Evolutionary conservation across 192 early-diverging fungal genomes (phyloP), one percentile per base, ranked within the genome.

Genomic region (Diversispora epigaea): DNA sequence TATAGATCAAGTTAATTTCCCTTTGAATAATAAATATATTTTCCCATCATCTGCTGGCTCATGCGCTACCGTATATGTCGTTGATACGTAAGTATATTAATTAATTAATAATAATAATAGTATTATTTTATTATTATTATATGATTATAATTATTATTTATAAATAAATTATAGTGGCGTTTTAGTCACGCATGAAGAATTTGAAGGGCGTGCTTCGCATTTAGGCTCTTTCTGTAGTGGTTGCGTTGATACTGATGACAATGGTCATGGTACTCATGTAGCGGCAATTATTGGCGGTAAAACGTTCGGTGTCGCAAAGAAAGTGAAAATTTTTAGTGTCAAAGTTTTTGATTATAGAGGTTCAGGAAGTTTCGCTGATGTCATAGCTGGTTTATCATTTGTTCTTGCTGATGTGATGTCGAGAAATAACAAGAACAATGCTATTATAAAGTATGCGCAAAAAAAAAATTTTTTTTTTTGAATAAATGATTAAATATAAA

Each of bases 231-330:
- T 58, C 17, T 45, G 93, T 25, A 71, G 84, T 7, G 86, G 88
- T 75, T 89, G 90, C 64, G 73, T 17, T 61, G 44, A 45, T 11
- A 5, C 47, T 22, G 71, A 73, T 46, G 68, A 69, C 6, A 87
- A 90, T 79, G 89, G 89, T 45, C 89, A 93, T 72, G 94, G 94
- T 71, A 90, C 94, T 12, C 93, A 95, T 77, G 88, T 89, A 49
- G 92, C 95, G 1, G 94, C 93, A 49, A 93, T 93, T 3, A 90
- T 43, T 9, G 3, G 43, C 44, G 41, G 62, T 25, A 17, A 41
- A 64, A 64, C 14, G 7, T 4, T n/a, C 15, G 62, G 62, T 15
- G 62, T 64, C 41, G 88, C 88, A 43, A 90, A 88, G 76, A 75
- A 73, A 40, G 85, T 80, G 22, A 85, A 82, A 45, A 65, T 87